Evolutionary conservation across 306 rosid genomes (phyloP), one percentile per base, ranked within the genome.

Genomic region (Mucuna pruriens): DNA sequence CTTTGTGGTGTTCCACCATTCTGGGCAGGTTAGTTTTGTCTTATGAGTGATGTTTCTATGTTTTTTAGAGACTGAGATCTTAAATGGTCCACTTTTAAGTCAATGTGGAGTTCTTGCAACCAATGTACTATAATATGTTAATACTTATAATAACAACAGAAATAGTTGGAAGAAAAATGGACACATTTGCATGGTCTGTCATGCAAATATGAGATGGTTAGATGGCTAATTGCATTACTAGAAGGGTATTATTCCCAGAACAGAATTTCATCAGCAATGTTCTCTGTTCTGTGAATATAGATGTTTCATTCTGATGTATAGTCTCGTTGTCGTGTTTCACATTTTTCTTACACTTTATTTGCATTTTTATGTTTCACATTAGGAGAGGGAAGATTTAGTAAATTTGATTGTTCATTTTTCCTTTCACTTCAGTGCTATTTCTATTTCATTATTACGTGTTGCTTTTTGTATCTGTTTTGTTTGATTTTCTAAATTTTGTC

Each of bases 1-100:
- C 99, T 95, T 44, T 93, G 98, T 70, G 99, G 99, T 72, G 90
- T 93, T 52, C 99, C 99, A 8, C 99, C 99, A 49, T 96, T 96
- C 81, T 96, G 99, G 99, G 99, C 99, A 85, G 99, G 99, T 93
- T 75, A 52, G 90, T 88, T 74, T 85, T 84, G 63, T 85, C 49
- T 61, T 67, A 46, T 10, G 29, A 52, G 49, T 77, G 17, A n/a
- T 70, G 58, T 25, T 46, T 85, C 19, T 70, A 4, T 0, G 61
- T 33, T 73, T 76, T 69, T 75, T 40, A 15, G 36, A 9, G 51
- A 61, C 11, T 15, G 17, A 31, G 36, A 74, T 26, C 54, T 75
- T 71, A 51, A 79, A 20, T 19, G 20, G 15, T 77, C 23, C 46
- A 11, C 2, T 57, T 71, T 54, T 9, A 13, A 49, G 74, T 78